These are phyloP conservation scores for Singerocomus rubriflavus DNA, from an alignment of 1,284 basidiomycete species.

Conservation along the genomic window DNA sequence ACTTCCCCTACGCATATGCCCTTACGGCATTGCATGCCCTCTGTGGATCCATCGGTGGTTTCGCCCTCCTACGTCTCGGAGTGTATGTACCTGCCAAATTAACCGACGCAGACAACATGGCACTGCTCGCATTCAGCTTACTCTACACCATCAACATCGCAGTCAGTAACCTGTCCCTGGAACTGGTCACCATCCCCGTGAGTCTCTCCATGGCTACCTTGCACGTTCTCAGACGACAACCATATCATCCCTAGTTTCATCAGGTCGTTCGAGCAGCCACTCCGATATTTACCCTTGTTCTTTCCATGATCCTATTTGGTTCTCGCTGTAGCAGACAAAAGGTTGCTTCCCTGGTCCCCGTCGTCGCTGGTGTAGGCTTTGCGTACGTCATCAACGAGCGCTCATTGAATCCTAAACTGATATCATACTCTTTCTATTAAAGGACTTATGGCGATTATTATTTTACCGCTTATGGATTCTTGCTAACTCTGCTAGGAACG, in stretches of 20 bases:
- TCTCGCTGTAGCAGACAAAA: constrained; percentile 53
- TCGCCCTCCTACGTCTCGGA: constrained; percentile 57
- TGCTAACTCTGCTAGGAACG: constrained; percentile 85
- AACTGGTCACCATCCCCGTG: constrained; percentile 88
- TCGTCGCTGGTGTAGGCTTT: constrained; percentile 88
- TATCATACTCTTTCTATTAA: background rate
- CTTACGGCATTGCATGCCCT: constrained; percentile 84
- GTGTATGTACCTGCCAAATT: constrained; percentile 62
- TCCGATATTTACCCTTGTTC: constrained; percentile 83
- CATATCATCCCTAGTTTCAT: constrained; percentile 63
- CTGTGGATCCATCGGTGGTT: constrained; percentile 82
- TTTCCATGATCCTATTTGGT: constrained; percentile 62
- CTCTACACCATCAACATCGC: constrained; percentile 92
- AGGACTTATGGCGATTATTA: constrained; percentile 92
- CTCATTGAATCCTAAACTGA: background rate
- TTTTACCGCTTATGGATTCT: constrained; percentile 77
- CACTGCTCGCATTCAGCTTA: constrained; percentile 76
- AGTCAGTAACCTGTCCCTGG: constrained; percentile 85
- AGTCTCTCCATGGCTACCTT: constrained; percentile 33
- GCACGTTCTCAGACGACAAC: background rate
- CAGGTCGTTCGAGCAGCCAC: constrained; percentile 93
- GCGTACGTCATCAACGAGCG: constrained; percentile 60
- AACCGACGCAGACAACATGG: constrained; percentile 53
- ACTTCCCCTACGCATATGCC: constrained; percentile 91
- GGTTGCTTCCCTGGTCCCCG: constrained; percentile 77